Evolutionary conservation across 495 filamentous ascomycete genomes (phyloP).

Genomic region (Neurospora sp.): DNA sequence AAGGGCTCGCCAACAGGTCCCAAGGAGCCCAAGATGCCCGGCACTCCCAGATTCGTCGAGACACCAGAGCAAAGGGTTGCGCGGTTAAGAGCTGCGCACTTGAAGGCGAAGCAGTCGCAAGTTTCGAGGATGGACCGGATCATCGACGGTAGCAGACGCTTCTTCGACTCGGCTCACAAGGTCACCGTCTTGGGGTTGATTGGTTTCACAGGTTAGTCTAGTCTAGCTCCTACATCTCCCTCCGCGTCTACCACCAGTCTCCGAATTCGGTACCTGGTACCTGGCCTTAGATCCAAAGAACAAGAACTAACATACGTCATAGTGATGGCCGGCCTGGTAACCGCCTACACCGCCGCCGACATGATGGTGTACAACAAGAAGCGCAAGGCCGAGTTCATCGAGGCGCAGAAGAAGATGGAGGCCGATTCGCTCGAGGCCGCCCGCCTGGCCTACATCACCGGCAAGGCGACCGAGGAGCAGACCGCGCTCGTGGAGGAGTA

Average conservation of each 20-base stretch:
- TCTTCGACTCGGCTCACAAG: constrained; percentile 79
- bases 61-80: constrained; percentile 85
- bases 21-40: neutral
- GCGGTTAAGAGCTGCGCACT: constrained; percentile 72
- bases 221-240: too few species aligned
- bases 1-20: constrained; percentile 33
- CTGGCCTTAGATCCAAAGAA: neutral
- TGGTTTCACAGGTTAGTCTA: constrained; percentile 59
- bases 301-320: constrained; percentile 7
- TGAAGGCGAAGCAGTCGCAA: constrained; percentile 54
- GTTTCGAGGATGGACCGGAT: constrained; percentile 57
- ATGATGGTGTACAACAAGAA: constrained; percentile 81
- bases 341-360: constrained; percentile 71
- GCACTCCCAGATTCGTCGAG: constrained; percentile 38
- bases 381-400: constrained; percentile 54
- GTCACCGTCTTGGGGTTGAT: constrained; percentile 66
- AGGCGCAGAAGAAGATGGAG: constrained; percentile 49
- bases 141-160: constrained; percentile 55
- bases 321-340: constrained; percentile 66
- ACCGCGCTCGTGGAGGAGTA: constrained; percentile 38
- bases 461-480: constrained; percentile 51
- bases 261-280: neutral
- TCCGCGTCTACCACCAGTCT: neutral
- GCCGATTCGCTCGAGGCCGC: constrained; percentile 42
- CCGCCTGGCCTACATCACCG: constrained; percentile 49